Evolutionary conservation across 352 stramenopile genomes (phyloP).

Genomic region (Globisporangium irregulare): DNA sequence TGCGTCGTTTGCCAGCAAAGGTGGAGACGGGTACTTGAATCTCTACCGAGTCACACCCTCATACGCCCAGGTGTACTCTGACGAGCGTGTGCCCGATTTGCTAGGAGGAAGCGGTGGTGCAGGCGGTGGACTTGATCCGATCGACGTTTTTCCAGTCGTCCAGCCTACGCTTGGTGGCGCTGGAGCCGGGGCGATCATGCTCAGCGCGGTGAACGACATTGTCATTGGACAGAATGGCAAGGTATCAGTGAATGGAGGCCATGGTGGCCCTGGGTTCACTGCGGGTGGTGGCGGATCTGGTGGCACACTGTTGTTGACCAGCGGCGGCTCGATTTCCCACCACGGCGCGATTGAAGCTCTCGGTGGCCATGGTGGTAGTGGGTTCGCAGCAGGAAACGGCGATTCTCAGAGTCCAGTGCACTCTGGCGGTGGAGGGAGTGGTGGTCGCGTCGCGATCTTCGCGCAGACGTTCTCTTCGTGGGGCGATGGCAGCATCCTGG

Average conservation of each 20-base stretch:
- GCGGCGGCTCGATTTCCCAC: slow-evolving; percentile 48
- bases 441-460: slow-evolving; percentile 80
- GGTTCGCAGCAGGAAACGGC: slow-evolving; percentile 10
- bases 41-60: slow-evolving; percentile 17
- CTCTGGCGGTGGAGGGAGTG: slow-evolving; percentile 88
- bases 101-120: slow-evolving; percentile 91
- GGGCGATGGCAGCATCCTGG: slow-evolving; percentile 65
- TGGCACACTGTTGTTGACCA: slow-evolving; percentile 49
- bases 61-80: slow-evolving; percentile 30
- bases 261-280: slow-evolving; percentile 46
- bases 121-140: slow-evolving; percentile 78
- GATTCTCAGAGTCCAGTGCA: slow-evolving; percentile 6
- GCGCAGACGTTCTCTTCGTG: slow-evolving; percentile 91
- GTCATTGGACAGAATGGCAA: slow-evolving; percentile 74
- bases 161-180: slow-evolving; percentile 84
- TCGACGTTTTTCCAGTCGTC: slow-evolving; percentile 66
- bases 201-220: slow-evolving; percentile 94
- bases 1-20: slow-evolving; percentile 51
- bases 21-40: slow-evolving; percentile 52
- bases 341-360: slow-evolving; percentile 72
- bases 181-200: slow-evolving; percentile 82
- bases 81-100: slow-evolving; percentile 70
- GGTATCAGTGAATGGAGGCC: slow-evolving; percentile 75
- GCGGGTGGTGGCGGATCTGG: slow-evolving; percentile 60
- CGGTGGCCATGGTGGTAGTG: slow-evolving; percentile 82